phyloP scores from a whole-genome alignment of 306 rosid genomes.

The Castanea mollissima region DNA sequence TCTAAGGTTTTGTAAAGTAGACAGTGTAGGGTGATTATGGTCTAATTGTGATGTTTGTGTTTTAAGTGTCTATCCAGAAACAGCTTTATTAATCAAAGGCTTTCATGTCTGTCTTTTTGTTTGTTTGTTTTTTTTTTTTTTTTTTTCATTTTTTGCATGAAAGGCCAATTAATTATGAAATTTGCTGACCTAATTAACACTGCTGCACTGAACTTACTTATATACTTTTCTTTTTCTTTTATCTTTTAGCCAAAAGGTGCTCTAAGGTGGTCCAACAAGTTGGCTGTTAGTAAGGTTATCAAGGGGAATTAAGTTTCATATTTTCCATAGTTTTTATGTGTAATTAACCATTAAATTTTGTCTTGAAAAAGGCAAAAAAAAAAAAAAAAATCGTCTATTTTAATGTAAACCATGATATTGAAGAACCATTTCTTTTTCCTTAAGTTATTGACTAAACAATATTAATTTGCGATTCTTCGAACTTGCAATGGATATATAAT shows the following conservation, averaged over 20 bases:
- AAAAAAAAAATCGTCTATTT: neutral
- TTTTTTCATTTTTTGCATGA: slow-evolving; percentile 20
- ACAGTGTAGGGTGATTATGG: slow-evolving; percentile 29
- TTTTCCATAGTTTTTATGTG: neutral
- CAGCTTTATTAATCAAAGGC: slow-evolving; percentile 34
- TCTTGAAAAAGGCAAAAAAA: neutral
- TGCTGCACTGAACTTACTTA: slow-evolving; percentile 1
- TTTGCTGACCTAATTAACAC: slow-evolving; percentile 13
- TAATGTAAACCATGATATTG: neutral
- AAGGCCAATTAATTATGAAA: slow-evolving; percentile 28
- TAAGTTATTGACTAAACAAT: slow-evolving; percentile 1
- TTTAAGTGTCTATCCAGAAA: slow-evolving; percentile 26
- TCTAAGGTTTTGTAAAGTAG: slow-evolving; percentile 10
- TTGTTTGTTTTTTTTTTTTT: neutral
- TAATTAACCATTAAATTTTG: neutral
- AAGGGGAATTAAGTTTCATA: neutral
- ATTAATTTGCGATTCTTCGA: slow-evolving; percentile 26
- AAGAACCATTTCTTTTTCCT: neutral
- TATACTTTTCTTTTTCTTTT: neutral
- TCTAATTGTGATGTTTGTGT: slow-evolving; percentile 41
- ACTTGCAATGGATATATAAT: slow-evolving; percentile 24
- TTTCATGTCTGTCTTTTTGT: slow-evolving; percentile 28
- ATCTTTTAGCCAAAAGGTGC: neutral
- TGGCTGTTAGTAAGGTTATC: neutral
- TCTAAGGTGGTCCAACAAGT: neutral